Base-by-base conservation (phyloP, 1,284 basidiomycete species). In the Exobasidium cylindrosporum region DNA sequence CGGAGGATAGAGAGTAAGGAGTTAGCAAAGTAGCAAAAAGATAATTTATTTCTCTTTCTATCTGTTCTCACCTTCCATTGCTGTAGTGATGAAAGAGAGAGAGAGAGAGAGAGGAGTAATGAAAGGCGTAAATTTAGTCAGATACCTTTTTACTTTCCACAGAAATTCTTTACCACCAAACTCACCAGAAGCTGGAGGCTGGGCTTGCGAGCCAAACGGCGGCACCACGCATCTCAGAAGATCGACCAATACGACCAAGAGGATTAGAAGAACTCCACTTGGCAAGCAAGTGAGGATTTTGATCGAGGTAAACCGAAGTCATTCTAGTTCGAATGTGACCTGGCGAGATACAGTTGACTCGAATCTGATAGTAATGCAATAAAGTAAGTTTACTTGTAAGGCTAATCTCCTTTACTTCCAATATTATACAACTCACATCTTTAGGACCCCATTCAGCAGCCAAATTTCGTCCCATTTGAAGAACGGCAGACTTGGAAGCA, bases 401-500 rank as follows among this genome's bases (percentile, higher is more conserved):
- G 29, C 21, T 7, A 14, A 31, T 26, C 7, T 21, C 7, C 47
- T 44, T 14, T 14, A 44, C 43, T 14, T 7, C 29, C 47, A 31
- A 26, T 7, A 7, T 21, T 50, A 7, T 10, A 50, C 7, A 7
- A 50, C 47, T 50, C 47, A 92, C 91, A 2, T 84, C 81, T 74
- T 86, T 83, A 24, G 80, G 82, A 4, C 89, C 89, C 58, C 90
- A 85, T 78, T 92, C 91, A 77, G 88, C 89, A 2, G 91, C 90
- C 84, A 92, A 86, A 81, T 88, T 91, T 65, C 89, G 85, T 23
- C 83, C 87, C 87, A 91, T 89, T 81, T 92, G 90, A 49, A 90
- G 80, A 5, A 92, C 88, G 1, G 87, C 90, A 1, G 88, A 86
- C 81, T 92, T 92, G 81, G 87, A 89, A 57, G 86, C 84, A 81